Base-by-base conservation (phyloP, 23 red algal species). In the Gracilaria gracilis region DNA sequence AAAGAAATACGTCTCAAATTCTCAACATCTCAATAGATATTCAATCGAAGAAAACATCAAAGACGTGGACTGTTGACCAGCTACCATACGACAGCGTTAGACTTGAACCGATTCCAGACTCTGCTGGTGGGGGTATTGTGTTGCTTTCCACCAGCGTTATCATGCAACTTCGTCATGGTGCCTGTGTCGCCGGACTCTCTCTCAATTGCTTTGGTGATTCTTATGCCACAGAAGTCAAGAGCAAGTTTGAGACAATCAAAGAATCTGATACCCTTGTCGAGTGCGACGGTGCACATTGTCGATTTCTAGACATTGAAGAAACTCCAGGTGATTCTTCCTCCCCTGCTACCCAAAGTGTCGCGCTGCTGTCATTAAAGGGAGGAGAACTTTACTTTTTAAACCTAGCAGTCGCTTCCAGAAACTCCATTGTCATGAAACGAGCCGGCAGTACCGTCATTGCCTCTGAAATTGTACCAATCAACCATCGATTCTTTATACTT, bases 351-450 rank as follows among this genome's bases (percentile, higher is more conserved):
- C 88, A 91, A 82, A 65, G 88, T 64, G 80, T 70, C 66, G 91
- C 91, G 9, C 71, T 94, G 57, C 67, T 94, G 24, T 94, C 91
- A 54, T 86, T 94, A 79, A 94, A 94, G 91, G 91, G 91, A 77
- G 91, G 91, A 34, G 91, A 94, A 82, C 91, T 94, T 69, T 94
- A 94, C 62, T 85, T 94, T 71, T 61, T 94, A 70, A 65, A 71
- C 28, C 47, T 94, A 44, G 91, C 81, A 59, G 80, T 78, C 34
- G 81, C 69, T 48, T 81, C 81, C 57, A 53, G 76, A 44, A 81
- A 75, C 47, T 58, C 54, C 39, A 94, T 94, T 44, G 67, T 81
- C 27, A 85, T 94, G 71, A 94, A 81, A 70, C 81, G 91, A 47
- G 91, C 83, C 37, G 91, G 91, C 0, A 94, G 91, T 81, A 94